These are phyloP conservation scores for Bremia lactucae DNA, from an alignment of 352 stramenopile genomes.

Conservation along the genomic window DNA sequence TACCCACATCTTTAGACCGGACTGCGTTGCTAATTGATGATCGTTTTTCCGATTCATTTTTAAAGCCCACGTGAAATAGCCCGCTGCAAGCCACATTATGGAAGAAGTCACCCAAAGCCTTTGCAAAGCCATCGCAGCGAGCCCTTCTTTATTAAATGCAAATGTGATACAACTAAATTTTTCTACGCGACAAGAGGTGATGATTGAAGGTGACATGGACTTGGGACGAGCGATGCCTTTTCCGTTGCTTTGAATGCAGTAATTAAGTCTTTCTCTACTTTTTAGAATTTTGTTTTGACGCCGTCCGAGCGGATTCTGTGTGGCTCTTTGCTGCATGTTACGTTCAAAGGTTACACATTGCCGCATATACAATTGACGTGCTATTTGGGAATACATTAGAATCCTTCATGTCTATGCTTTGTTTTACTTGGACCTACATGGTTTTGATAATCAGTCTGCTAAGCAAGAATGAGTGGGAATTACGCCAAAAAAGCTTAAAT, in stretches of 20 bases:
- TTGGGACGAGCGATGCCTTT: conserved; percentile 1
- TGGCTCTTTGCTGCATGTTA: too few species aligned
- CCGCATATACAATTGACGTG: too few species aligned
- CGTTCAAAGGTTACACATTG: too few species aligned
- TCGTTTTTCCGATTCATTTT: conserved; percentile 5
- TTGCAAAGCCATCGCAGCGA: not conserved
- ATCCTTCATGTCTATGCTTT: too few species aligned
- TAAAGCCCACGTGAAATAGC: not conserved
- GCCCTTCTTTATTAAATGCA: not conserved
- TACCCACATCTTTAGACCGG: conserved; percentile 36
- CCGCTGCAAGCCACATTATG: not conserved
- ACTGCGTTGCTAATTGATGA: conserved; percentile 19
- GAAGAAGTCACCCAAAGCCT: conserved; percentile 2
- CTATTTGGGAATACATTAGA: too few species aligned
- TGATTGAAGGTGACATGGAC: not conserved
- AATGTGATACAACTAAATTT: not conserved
- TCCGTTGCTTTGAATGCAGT: conserved; percentile 2
- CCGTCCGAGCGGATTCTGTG: too few species aligned
- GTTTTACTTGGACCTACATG: too few species aligned
- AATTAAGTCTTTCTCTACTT: too few species aligned
- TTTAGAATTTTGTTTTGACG: too few species aligned
- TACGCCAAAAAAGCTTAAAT: too few species aligned
- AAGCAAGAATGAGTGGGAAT: too few species aligned
- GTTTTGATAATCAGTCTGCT: too few species aligned
- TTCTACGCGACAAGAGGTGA: not conserved